A percentile compares a stretch with the other conserved stretches of the same genome.
phyloP scores from a whole-genome alignment of 495 filamentous ascomycete species.

The Hypoxylon intermedium region DNA sequence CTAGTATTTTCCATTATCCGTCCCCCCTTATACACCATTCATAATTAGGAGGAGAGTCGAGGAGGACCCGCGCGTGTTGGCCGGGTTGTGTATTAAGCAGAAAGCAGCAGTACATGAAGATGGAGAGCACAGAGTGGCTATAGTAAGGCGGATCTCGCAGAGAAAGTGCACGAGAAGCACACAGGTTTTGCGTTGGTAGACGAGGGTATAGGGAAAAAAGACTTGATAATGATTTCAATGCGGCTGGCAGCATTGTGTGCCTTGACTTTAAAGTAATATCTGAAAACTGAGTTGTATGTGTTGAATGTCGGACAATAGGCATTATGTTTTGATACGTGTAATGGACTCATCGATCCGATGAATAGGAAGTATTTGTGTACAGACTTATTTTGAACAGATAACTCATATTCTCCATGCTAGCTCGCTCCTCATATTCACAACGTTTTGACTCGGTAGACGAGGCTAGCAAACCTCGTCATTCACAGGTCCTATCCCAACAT shows the following conservation, averaged over 20 bases:
- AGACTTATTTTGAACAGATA: too few relatives aligned
- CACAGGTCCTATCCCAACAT: too few relatives aligned
- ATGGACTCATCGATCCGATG: too few relatives aligned
- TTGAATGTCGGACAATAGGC: neutral
- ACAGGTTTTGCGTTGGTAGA: slow-evolving; percentile 38
- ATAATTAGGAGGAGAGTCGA: slow-evolving; percentile 37
- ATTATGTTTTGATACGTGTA: too few relatives aligned
- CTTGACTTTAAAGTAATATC: slow-evolving; percentile 5
- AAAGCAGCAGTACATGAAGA: slow-evolving; percentile 21
- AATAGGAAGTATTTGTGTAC: too few relatives aligned
- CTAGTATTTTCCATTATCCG: slow-evolving; percentile 42
- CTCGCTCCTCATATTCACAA: slow-evolving; percentile 1
- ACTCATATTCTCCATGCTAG: too few relatives aligned
- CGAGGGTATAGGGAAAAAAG: slow-evolving; percentile 40
- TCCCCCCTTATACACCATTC: slow-evolving; percentile 40
- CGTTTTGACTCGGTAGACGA: neutral
- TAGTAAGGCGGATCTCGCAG: slow-evolving; percentile 37
- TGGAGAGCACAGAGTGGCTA: slow-evolving; percentile 29
- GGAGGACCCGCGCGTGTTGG: slow-evolving; percentile 6
- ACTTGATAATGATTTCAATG: slow-evolving; percentile 33
- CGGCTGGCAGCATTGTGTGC: slow-evolving; percentile 6
- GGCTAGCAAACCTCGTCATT: too few relatives aligned
- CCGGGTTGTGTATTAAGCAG: slow-evolving; percentile 32
- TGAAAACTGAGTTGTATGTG: slow-evolving; percentile 2
- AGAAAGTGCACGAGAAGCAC: slow-evolving; percentile 28